Evolutionary conservation across 257 asterid species (phyloP), one percentile per base, ranked within the genome.

Genomic region (Lavandula angustifolia): DNA sequence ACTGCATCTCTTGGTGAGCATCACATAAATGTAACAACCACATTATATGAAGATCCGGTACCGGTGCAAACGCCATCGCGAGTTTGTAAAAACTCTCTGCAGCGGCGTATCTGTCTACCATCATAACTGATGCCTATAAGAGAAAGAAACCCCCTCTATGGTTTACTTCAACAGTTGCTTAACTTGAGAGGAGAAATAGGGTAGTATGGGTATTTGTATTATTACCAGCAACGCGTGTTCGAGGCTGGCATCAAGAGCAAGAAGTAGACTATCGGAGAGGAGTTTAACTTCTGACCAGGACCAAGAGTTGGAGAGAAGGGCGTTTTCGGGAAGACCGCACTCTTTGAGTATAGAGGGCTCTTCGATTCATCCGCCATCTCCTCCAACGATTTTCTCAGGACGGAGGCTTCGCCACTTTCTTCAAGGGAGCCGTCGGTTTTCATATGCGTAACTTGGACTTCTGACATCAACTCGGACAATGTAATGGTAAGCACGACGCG

Each of bases 1-100:
- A 94, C 73, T 90, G 97, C 99, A 94, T 94, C 82, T 94, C 99
- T 80, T 94, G 99, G 87, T 94, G 99, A 5, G 99, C 99, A 72
- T 94, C 99, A 46, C 99, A 94, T 50, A 94, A 81, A 75, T 94
- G 99, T 74, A 90, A 76, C 70, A 94, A 73, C 99, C 99, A 94
- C 99, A 94, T 94, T 63, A 94, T 94, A 73, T 94, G 97, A 60
- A 94, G 97, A 83, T 94, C 99, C 6, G 99, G 99, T 46, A 94
- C 99, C 60, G 97, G 97, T 49, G 99, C 95, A 81, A 94, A 94
- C 48, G 99, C 95, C 97, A 90, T 86, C 6, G 95, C 99, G 64
- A 94, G 97, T 78, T 86, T 94, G 82, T 94, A 83, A 79, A 84
- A 94, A 78, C 99, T 87, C 87, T 94, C 97, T 38, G 99, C 97